phyloP scores from a whole-genome alignment of 2,329 filamentous ascomycete genomes.

The Cadophora sp. region DNA sequence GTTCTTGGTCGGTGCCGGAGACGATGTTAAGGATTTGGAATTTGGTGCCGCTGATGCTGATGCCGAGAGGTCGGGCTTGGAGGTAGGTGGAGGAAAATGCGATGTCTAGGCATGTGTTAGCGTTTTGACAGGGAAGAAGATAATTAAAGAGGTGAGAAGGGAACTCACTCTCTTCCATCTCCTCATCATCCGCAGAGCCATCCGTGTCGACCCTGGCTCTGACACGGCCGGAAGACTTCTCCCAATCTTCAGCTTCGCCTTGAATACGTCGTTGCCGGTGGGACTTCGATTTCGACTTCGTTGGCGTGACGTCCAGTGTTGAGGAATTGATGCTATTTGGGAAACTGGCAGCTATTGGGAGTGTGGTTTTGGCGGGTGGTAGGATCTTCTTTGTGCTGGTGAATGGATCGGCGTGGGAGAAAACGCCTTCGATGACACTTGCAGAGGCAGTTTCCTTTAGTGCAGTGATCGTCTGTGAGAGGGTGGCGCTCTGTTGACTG shows the following conservation, averaged over 20 bases:
- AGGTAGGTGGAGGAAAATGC: slow-evolving; percentile 37
- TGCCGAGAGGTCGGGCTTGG: slow-evolving; percentile 16
- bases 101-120: slow-evolving; percentile 29
- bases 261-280: background rate
- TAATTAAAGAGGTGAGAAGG: background rate
- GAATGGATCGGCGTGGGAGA: background rate
- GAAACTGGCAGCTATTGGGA: no score
- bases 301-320: background rate
- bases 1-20: slow-evolving; percentile 3
- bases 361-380: background rate
- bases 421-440: slow-evolving; percentile 1
- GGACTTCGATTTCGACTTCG: background rate
- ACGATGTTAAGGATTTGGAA: slow-evolving; percentile 27
- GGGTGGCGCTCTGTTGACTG: background rate
- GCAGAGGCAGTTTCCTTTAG: slow-evolving; percentile 6
- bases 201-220: slow-evolving; percentile 18
- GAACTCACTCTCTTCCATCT: slow-evolving; percentile 35
- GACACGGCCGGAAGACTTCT: slow-evolving; percentile 29
- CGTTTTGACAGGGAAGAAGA: background rate
- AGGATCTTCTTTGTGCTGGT: background rate
- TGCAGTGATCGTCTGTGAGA: background rate
- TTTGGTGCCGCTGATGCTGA: slow-evolving; percentile 27
- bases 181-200: slow-evolving; percentile 24
- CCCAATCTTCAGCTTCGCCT: slow-evolving; percentile 30
- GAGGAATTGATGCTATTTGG: background rate